phyloP scores from a whole-genome alignment of 768 basidiomycete genomes.

The Nevesoporus exiguus region DNA sequence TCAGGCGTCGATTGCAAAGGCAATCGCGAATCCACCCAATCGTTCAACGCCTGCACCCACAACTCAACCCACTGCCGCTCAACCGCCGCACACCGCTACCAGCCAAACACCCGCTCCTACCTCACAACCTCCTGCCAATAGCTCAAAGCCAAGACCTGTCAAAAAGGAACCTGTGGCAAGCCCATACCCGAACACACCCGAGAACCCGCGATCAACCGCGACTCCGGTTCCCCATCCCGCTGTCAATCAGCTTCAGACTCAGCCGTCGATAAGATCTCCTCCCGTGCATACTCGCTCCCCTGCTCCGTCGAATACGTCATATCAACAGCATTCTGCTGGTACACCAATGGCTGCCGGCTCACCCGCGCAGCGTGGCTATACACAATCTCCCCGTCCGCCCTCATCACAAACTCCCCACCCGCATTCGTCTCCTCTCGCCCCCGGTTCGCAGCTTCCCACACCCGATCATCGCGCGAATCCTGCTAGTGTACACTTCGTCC shows the following conservation, averaged over 20 bases:
- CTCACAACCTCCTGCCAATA: slow-evolving; percentile 29
- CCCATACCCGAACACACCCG: slow-evolving; percentile 27
- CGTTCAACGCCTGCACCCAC: slow-evolving; percentile 28
- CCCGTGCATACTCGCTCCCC: slow-evolving; percentile 30
- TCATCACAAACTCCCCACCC: slow-evolving; percentile 30
- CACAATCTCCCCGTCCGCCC: slow-evolving; percentile 34
- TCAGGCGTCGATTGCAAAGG: slow-evolving; percentile 23
- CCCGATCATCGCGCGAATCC: slow-evolving; percentile 24
- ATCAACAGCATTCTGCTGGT: slow-evolving; percentile 20
- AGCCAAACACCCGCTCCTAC: slow-evolving; percentile 25
- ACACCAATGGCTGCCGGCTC: slow-evolving; percentile 25
- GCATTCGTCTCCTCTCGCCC: slow-evolving; percentile 30
- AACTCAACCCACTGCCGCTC: slow-evolving; percentile 33
- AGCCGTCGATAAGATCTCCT: slow-evolving; percentile 28
- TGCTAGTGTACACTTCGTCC: slow-evolving; percentile 26
- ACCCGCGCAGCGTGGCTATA: slow-evolving; percentile 33
- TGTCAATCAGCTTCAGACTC: slow-evolving; percentile 34
- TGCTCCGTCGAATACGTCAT: slow-evolving; percentile 15
- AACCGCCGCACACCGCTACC: slow-evolving; percentile 34
- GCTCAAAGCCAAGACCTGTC: slow-evolving; percentile 21
- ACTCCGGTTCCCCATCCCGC: slow-evolving; percentile 32
- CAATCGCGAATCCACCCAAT: slow-evolving; percentile 30
- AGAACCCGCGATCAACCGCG: slow-evolving; percentile 28
- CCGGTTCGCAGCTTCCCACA: slow-evolving; percentile 29
- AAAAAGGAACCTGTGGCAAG: slow-evolving; percentile 32